These are phyloP conservation scores for Phytophthora rubi DNA, from an alignment of 352 stramenopile species.

Conservation along the genomic window DNA sequence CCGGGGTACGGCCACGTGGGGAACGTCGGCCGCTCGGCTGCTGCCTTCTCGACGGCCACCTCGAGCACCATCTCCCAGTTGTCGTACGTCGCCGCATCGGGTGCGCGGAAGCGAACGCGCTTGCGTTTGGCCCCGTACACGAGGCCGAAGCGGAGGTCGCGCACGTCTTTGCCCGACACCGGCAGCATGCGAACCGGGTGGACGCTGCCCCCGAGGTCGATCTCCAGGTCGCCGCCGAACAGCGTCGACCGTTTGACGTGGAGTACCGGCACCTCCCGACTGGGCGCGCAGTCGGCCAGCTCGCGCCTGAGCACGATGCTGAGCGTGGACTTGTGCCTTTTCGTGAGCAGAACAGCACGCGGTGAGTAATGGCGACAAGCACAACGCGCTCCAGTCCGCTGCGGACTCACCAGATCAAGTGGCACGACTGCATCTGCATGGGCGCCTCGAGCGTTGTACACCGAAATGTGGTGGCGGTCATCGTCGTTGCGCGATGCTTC, in stretches of 20 bases:
- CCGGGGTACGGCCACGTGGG: slow-evolving; percentile 22
- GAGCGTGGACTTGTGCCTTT: slow-evolving; percentile 39
- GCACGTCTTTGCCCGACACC: slow-evolving; percentile 42
- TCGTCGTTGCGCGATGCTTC: slow-evolving; percentile 11
- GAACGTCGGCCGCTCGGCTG: slow-evolving; percentile 34
- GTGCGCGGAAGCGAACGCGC: slow-evolving; percentile 37
- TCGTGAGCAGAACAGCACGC: background rate
- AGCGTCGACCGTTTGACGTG: slow-evolving; percentile 21
- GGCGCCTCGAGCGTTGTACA: slow-evolving; percentile 37
- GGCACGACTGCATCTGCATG: slow-evolving; percentile 44
- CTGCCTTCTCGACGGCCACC: slow-evolving; percentile 37
- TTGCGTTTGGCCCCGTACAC: slow-evolving; percentile 41
- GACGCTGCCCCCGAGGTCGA: slow-evolving; percentile 26
- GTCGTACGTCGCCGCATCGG: slow-evolving; percentile 30
- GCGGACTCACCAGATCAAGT: slow-evolving; percentile 35
- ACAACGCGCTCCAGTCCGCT: background rate
- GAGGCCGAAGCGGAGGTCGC: slow-evolving; percentile 35
- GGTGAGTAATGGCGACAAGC: slow-evolving; percentile 2
- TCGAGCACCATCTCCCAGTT: slow-evolving; percentile 40
- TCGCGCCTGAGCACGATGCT: slow-evolving; percentile 37
- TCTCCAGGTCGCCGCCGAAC: slow-evolving; percentile 37
- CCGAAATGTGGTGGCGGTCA: slow-evolving; percentile 25
- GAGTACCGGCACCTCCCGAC: slow-evolving; percentile 38
- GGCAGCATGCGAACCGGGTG: slow-evolving; percentile 40
- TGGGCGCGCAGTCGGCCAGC: slow-evolving; percentile 25